Base-by-base conservation (phyloP, 1,284 basidiomycete species). In the Cutaneotrichosporon sp. region DNA sequence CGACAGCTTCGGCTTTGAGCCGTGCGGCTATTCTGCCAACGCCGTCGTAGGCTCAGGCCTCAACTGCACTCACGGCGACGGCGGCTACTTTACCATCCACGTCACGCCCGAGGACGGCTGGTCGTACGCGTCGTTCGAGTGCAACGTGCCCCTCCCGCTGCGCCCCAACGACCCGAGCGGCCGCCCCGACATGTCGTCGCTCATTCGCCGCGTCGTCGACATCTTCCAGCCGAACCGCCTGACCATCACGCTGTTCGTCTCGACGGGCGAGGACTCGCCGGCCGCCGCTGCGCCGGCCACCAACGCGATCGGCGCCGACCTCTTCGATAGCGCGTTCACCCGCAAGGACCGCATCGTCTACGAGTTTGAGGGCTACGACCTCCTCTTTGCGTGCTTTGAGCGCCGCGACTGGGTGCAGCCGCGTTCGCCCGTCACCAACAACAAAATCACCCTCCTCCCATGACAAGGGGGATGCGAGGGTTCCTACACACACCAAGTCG, bases 61-160 rank as follows among this genome's bases (percentile, higher is more conserved):
- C 84, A 69, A 68, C 14, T 69, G 71, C 57, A 65, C 76, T 14
- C 70, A 42, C 63, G 50, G 26, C 21, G 62, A 65, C 26, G 93
- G 95, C 76, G 92, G 94, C 36, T 99, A 99, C 82, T 98, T 93
- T 81, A 99, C 94, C 9, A 96, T 99, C 66, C 97, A 99, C 79
- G 97, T 99, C 60, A 99, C 97, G 0, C 97, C 97, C 38, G 97
- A 99, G 80, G 88, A 90, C 70, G 95, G 91, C 64, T 97, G 92
- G 88, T 96, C 92, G 56, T 99, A 97, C 80, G 97, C 97, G 58
- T 92, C 90, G 72, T 99, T 99, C 82, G 97, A 99, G 82, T 97
- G 93, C 82, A 99, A 99, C 80, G 88, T 98, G n/a, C 91, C 92
- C 4, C 85, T 95, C 26, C 81, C 81, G 21, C 52, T 55, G 32